Base-by-base conservation (phyloP, 2,329 filamentous ascomycete genomes). In the Xylariaceae sp. region DNA sequence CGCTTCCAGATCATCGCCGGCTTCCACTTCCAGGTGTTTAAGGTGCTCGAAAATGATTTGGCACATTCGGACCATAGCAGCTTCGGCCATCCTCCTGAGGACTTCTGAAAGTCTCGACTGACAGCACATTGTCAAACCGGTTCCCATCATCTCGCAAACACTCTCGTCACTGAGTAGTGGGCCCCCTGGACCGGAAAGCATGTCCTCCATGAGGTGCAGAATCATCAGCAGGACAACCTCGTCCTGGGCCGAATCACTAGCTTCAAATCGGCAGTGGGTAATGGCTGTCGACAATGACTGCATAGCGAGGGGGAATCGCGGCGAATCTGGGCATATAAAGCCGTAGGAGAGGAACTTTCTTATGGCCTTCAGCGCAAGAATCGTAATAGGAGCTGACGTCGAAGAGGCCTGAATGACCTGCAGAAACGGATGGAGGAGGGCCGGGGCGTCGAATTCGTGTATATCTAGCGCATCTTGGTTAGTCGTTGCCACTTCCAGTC, bases 111-210 rank as follows among this genome's bases (percentile, higher is more conserved):
- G 86, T 57, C 93, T 86, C 57, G 90, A 85, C 71, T 97, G 92
- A 64, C 93, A 99, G 78, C 94, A 99, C 79, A 99, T 97, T 71
- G 92, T 96, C 65, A 99, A 76, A 1, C 93, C 94, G 1, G 92
- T 93, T 73, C 96, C 94, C 93, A 99, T 97, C 92, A 99, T 97
- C 73, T 97, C 92, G 72, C 95, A 99, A 9, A 99, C 92, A 71
- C 93, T 97, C 76, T 97, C 93, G 69, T 99, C 94, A 60, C 93
- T 95, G n/a, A 99, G 79, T 9, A 97, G 85, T 65, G 95, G 88
- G 44, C 94, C 94, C 35, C 93, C 92, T 0, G 92, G 90, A 0
- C 94, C 90, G 13, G 92, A 95, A 68, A 99, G 88, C 89, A 99
- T 97, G 69, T 92, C 90, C 75, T 99, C 94, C 94, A 99, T 99